Percentiles rank a stretch among this genome's conserved stretches.
phyloP scores from a whole-genome alignment of 371 early-diverging fungal species.

The Smittium mucronatum region DNA sequence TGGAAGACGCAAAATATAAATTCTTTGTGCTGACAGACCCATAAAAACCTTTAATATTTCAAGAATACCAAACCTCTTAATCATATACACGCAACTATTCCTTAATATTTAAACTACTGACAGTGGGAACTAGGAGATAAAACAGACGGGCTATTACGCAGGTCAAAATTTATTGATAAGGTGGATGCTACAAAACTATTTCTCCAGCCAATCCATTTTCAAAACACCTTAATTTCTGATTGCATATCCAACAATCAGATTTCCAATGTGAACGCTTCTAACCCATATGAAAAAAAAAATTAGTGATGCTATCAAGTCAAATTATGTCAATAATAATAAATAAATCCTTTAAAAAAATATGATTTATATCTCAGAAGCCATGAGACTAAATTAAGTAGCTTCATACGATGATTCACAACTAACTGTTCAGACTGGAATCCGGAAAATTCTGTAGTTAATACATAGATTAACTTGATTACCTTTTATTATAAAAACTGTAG shows the following conservation, averaged over 20 bases:
- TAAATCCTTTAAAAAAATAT: neutral
- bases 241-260: neutral
- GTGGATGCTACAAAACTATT: neutral
- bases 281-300: neutral
- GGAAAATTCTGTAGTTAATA: neutral
- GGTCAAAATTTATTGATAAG: neutral
- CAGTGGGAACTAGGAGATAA: neutral
- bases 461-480: neutral
- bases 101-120: neutral
- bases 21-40: neutral
- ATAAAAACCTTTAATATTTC: neutral
- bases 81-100: neutral
- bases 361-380: neutral
- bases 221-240: neutral
- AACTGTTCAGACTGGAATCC: neutral
- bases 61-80: neutral
- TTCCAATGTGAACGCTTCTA: neutral
- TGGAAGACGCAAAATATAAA: neutral
- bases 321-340: neutral
- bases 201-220: neutral
- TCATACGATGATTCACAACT: neutral
- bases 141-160: neutral
- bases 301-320: neutral
- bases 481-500: neutral
- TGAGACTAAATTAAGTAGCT: neutral